phyloP scores from a whole-genome alignment of 306 rosid species.

The Bauhinia variegata region DNA sequence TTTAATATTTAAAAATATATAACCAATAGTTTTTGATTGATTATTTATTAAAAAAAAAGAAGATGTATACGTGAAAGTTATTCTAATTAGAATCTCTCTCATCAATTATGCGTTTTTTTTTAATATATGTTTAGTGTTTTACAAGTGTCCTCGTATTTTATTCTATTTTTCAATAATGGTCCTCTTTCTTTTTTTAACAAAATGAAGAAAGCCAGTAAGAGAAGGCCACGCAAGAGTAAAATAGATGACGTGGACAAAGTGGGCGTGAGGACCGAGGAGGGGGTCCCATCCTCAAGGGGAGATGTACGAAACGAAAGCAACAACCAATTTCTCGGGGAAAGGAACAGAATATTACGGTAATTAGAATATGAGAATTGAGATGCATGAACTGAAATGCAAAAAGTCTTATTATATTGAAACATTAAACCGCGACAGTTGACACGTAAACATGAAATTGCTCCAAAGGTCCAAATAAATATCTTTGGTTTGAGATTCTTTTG shows the following conservation, averaged over 20 bases:
- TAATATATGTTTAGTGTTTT: slow-evolving; percentile 30
- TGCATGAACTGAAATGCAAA: slow-evolving; percentile 35
- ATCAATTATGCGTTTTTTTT: slow-evolving; percentile 35
- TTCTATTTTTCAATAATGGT: neutral
- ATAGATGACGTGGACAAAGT: no score
- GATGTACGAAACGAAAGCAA: slow-evolving; percentile 20
- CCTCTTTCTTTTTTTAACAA: neutral
- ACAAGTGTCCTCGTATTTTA: slow-evolving; percentile 5
- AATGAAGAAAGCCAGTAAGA: slow-evolving; percentile 41
- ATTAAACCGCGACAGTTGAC: slow-evolving; percentile 29
- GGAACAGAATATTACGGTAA: neutral
- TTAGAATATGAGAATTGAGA: neutral
- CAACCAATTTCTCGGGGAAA: no score
- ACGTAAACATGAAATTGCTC: neutral
- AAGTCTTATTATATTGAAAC: neutral
- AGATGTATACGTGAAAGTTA: slow-evolving; percentile 48
- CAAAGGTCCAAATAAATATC: neutral
- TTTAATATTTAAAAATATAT: no score
- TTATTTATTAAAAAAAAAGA: no score
- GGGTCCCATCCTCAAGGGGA: slow-evolving; percentile 22
- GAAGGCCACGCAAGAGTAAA: slow-evolving; percentile 39
- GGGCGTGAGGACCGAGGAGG: slow-evolving; percentile 21
- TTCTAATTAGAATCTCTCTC: slow-evolving; percentile 40
- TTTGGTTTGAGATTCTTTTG: slow-evolving; percentile 7
- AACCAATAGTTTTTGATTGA: no score